phyloP scores from a whole-genome alignment of 768 basidiomycete genomes.

The Kwoniella sp. region DNA sequence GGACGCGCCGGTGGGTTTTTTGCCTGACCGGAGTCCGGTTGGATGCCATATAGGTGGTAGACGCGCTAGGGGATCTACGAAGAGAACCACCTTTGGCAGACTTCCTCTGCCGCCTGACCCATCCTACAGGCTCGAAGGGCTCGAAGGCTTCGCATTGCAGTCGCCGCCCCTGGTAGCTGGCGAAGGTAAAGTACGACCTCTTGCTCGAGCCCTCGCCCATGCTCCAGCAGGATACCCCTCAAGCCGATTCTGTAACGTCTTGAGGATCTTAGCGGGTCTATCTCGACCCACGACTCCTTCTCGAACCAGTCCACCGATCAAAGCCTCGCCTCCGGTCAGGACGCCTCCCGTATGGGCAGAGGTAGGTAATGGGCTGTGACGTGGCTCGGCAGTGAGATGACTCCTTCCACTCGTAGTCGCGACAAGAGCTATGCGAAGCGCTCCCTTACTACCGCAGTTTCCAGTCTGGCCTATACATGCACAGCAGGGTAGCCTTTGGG shows the following conservation, averaged over 20 bases:
- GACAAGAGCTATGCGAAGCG: slow-evolving; percentile 45
- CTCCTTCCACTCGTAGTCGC: slow-evolving; percentile 13
- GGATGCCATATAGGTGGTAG: background rate
- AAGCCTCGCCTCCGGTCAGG: background rate
- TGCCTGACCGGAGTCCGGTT: too few relatives aligned
- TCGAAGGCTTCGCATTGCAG: background rate
- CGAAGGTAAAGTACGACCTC: too few relatives aligned
- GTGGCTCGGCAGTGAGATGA: background rate
- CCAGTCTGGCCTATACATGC: slow-evolving; percentile 40
- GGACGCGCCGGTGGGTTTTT: background rate
- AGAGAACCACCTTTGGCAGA: too few relatives aligned
- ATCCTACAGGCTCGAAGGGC: background rate
- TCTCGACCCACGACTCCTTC: background rate
- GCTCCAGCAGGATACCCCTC: too few relatives aligned
- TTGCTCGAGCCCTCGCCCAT: too few relatives aligned
- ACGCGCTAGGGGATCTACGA: background rate
- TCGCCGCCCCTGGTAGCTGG: background rate
- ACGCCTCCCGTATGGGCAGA: slow-evolving; percentile 39
- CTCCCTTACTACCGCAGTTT: slow-evolving; percentile 43
- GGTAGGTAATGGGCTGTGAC: slow-evolving; percentile 3
- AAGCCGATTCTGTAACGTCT: slow-evolving; percentile 7
- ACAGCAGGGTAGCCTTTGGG: slow-evolving; percentile 24
- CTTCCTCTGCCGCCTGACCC: background rate
- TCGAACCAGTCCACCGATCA: background rate
- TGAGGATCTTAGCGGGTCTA: slow-evolving; percentile 13